A percentile compares a stretch with the other conserved stretches of the same genome.
Evolutionary conservation across 1,284 basidiomycete genomes (phyloP).

Genomic region (Leccinum griseonigrum): DNA sequence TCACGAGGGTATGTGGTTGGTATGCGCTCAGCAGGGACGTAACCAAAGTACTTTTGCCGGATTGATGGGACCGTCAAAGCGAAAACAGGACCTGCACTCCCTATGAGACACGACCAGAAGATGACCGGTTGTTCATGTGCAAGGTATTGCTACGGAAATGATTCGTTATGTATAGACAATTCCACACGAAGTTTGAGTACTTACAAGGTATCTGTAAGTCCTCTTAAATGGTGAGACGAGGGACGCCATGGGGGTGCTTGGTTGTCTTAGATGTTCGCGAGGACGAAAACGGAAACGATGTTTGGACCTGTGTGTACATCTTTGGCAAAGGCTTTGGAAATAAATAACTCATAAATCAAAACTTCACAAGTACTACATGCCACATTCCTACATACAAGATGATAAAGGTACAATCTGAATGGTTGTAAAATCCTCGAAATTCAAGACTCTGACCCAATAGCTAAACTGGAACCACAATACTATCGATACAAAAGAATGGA

Average conservation of each 20-base stretch:
- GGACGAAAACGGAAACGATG: slow-evolving; percentile 19
- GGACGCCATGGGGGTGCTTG: slow-evolving; percentile 26
- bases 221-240: slow-evolving; percentile 30
- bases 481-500: neutral
- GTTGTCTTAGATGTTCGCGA: neutral
- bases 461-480: neutral
- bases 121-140: slow-evolving; percentile 93
- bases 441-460: neutral
- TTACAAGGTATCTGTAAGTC: slow-evolving; percentile 32
- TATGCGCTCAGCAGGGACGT: slow-evolving; percentile 68
- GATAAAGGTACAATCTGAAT: slow-evolving; percentile 2
- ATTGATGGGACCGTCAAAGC: slow-evolving; percentile 79
- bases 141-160: slow-evolving; percentile 53
- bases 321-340: slow-evolving; percentile 29
- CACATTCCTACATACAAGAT: neutral
- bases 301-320: slow-evolving; percentile 25
- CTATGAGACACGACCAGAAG: slow-evolving; percentile 84
- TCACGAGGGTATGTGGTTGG: slow-evolving; percentile 87
- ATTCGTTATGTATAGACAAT: neutral
- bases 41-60: slow-evolving; percentile 70
- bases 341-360: slow-evolving; percentile 18
- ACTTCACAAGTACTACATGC: neutral
- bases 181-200: neutral
- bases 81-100: slow-evolving; percentile 73
- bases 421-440: neutral